A percentile compares a stretch with the other conserved stretches of the same genome.
phyloP scores from a whole-genome alignment of 2,329 filamentous ascomycete genomes.

The Colletotrichum australisinense region DNA sequence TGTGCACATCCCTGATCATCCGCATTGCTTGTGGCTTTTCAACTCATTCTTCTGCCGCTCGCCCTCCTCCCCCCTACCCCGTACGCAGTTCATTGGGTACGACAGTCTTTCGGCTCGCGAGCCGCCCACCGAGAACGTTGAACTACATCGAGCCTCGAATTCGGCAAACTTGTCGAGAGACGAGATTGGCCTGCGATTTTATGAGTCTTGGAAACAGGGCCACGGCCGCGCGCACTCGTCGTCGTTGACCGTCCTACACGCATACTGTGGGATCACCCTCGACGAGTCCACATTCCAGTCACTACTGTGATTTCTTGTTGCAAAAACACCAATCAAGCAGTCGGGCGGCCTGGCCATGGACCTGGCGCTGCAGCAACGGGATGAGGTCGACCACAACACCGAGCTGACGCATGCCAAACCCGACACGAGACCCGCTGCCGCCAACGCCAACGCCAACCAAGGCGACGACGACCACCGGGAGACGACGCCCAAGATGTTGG shows the following conservation, averaged over 20 bases:
- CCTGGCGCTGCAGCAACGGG: constrained; percentile 33
- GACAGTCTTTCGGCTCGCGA: constrained; percentile 17
- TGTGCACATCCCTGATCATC: constrained; percentile 33
- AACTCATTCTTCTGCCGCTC: constrained; percentile 13
- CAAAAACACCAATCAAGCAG: constrained; percentile 23
- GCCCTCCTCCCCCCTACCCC: constrained; percentile 8
- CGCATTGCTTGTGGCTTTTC: constrained; percentile 26
- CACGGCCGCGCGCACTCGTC: constrained; percentile 14
- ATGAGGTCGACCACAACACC: constrained; percentile 29
- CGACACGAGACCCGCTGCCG: constrained; percentile 25
- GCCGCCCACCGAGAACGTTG: constrained; percentile 1
- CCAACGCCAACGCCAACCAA: too few relatives aligned
- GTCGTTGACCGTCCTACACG: constrained; percentile 31
- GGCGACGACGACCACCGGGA: constrained; percentile 18
- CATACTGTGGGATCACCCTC: neutral
- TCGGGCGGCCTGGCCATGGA: constrained; percentile 30
- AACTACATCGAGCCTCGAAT: constrained; percentile 2
- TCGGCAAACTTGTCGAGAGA: constrained; percentile 14
- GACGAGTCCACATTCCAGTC: constrained; percentile 33
- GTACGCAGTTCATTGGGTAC: constrained; percentile 16
- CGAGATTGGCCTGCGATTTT: constrained; percentile 28
- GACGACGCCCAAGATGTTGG: constrained; percentile 35
- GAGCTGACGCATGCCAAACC: constrained; percentile 34
- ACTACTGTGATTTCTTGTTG: neutral
- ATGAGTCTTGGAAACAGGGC: constrained; percentile 16